phyloP scores from a whole-genome alignment of 306 rosid species.

The Trifolium repens region DNA sequence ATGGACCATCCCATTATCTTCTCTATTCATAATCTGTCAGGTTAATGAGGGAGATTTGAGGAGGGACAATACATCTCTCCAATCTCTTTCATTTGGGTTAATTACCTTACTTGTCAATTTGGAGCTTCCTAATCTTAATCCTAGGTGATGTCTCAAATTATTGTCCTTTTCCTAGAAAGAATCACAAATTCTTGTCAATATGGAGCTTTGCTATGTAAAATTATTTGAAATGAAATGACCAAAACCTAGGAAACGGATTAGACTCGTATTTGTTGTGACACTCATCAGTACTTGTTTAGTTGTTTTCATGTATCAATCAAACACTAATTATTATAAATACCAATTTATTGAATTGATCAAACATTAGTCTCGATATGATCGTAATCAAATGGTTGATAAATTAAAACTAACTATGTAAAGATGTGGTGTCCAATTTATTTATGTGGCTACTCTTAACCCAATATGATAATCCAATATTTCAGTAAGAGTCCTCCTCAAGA shows the following conservation, averaged over 20 bases:
- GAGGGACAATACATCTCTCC: conserved; percentile 26
- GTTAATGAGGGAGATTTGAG: conserved; percentile 26
- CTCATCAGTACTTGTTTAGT: background rate
- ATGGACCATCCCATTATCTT: conserved; percentile 37
- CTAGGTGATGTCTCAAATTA: conserved; percentile 10
- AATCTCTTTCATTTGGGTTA: conserved; percentile 2
- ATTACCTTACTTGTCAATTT: conserved; percentile 2
- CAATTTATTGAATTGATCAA: no score
- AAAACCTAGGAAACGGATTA: background rate
- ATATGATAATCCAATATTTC: no score
- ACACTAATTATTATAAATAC: background rate
- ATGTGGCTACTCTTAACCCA: no score
- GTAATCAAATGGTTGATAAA: no score
- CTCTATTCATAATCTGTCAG: conserved; percentile 23
- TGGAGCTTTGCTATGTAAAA: background rate
- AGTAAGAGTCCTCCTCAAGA: no score
- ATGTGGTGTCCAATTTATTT: no score
- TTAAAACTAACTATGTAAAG: no score
- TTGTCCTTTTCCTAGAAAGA: background rate
- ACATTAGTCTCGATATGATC: no score
- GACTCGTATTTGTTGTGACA: background rate
- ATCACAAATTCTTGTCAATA: conserved; percentile 3
- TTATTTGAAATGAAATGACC: conserved; percentile 1
- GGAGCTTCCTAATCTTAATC: background rate
- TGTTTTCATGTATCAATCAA: conserved; percentile 5